A percentile compares a stretch with the other conserved stretches of the same genome.
Conservation (phyloP, 1,284 basidiomycete genomes). For the Cutaneotrichosporon sp. region DNA sequence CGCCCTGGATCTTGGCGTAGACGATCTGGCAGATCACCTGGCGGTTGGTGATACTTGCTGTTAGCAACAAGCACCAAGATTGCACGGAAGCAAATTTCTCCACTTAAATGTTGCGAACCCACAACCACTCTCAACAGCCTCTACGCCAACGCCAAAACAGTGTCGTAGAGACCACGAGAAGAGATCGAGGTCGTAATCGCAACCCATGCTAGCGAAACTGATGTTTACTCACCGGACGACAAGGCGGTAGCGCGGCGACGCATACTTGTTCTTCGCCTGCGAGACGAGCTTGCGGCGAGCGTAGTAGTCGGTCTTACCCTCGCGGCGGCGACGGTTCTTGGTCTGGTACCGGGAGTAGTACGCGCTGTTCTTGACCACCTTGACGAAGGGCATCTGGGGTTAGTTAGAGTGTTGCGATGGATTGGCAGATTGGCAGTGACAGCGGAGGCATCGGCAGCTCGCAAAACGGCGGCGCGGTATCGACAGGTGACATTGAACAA, state of each 20-base stretch:
- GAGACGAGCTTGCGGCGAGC: constrained; percentile 55
- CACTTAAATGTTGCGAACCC: not conserved
- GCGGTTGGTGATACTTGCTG: constrained; percentile 83
- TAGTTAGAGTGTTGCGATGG: not conserved
- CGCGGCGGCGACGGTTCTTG: constrained; percentile 90
- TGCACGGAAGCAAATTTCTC: not conserved
- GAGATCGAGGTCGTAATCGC: no score
- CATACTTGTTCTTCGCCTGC: constrained; percentile 99
- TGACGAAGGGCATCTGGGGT: constrained; percentile 51
- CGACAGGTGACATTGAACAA: no score
- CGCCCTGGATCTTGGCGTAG: constrained; percentile 96
- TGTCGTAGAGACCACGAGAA: no score
- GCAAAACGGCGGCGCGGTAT: no score
- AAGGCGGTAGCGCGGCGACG: constrained; percentile 96
- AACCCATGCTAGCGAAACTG: no score
- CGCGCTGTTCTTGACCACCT: constrained; percentile 62
- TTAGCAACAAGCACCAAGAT: not conserved
- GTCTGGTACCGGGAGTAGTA: constrained; percentile 99
- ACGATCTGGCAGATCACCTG: constrained; percentile 89
- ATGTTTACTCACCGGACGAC: constrained; percentile 54
- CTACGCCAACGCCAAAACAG: not conserved
- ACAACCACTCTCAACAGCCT: not conserved
- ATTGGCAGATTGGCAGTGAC: no score
- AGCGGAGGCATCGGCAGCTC: no score
- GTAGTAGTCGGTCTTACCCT: constrained; percentile 99